Evolutionary conservation across 2,329 filamentous ascomycete species (phyloP).

Genomic region (Zymoseptoria tritici): DNA sequence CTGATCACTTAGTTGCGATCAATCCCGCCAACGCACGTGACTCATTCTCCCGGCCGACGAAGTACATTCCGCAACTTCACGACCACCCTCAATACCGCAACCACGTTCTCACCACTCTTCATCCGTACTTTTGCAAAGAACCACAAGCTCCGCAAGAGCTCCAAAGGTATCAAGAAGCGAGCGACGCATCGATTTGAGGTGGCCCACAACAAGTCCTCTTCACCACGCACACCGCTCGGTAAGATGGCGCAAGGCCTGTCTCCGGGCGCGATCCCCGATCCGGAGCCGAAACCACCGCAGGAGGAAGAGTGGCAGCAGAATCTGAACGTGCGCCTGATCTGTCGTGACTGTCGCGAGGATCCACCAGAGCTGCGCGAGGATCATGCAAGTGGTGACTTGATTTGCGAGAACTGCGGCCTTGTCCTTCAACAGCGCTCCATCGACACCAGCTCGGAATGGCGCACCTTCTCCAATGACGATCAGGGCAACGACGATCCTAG

Average conservation of each 20-base stretch:
- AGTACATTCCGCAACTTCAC: constrained; percentile 7
- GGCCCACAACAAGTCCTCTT: constrained; percentile 14
- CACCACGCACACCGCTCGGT: constrained; percentile 24
- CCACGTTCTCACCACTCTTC: constrained; percentile 61
- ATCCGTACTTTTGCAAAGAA: constrained; percentile 46
- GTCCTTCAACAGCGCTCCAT: constrained; percentile 88
- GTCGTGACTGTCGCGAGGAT: constrained; percentile 81
- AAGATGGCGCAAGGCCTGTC: constrained; percentile 33
- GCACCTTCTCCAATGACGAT: constrained; percentile 97
- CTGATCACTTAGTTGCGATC: constrained; percentile 21
- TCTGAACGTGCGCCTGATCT: constrained; percentile 76
- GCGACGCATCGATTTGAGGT: constrained; percentile 32
- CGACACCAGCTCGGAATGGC: constrained; percentile 95
- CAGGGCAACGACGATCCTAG: constrained; percentile 94
- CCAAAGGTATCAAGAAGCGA: constrained; percentile 40
- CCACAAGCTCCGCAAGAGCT: constrained; percentile 38
- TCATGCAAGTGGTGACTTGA: constrained; percentile 83
- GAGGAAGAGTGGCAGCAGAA: constrained; percentile 65
- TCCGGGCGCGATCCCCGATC: constrained; percentile 39
- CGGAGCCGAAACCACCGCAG: constrained; percentile 27
- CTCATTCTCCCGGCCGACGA: background rate
- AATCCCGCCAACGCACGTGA: constrained; percentile 6
- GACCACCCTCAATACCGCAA: constrained; percentile 23
- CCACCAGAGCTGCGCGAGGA: constrained; percentile 94
- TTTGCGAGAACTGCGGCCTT: constrained; percentile 84